These are phyloP conservation scores for Candida sphagnicola DNA, from an alignment of 805 yeast species.

Conservation along the genomic window DNA sequence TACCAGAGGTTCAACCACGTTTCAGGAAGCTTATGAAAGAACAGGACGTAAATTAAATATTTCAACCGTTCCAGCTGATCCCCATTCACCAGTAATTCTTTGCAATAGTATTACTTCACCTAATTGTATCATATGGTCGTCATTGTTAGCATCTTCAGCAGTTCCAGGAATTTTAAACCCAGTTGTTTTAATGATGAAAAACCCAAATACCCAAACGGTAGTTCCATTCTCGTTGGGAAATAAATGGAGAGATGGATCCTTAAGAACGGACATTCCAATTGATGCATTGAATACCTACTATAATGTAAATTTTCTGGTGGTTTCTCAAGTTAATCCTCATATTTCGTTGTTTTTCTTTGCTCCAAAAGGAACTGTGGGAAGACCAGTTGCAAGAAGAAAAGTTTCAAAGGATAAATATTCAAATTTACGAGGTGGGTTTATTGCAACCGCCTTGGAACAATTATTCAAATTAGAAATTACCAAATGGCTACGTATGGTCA, in stretches of 20 bases:
- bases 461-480: constrained; percentile 66
- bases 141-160: constrained; percentile 72
- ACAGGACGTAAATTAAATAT: constrained; percentile 72
- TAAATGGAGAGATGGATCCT: constrained; percentile 76
- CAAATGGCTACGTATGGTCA: constrained; percentile 71
- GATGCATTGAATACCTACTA: constrained; percentile 70
- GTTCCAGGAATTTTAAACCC: constrained; percentile 83
- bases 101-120: constrained; percentile 78
- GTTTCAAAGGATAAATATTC: constrained; percentile 31
- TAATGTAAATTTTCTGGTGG: constrained; percentile 71
- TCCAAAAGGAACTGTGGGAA: constrained; percentile 76
- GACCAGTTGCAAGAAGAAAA: constrained; percentile 61
- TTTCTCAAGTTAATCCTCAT: constrained; percentile 82
- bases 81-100: constrained; percentile 74
- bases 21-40: constrained; percentile 60
- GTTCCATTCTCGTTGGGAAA: constrained; percentile 70
- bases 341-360: constrained; percentile 71
- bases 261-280: constrained; percentile 75
- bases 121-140: constrained; percentile 76
- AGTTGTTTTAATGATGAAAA: constrained; percentile 71
- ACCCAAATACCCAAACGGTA: constrained; percentile 32
- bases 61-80: constrained; percentile 78
- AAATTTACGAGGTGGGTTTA: constrained; percentile 67
- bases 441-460: constrained; percentile 69
- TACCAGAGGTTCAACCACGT: constrained; percentile 69